Evolutionary conservation across 2,329 filamentous ascomycete genomes (phyloP).

Genomic region (Aspergillus quadrilineatus): DNA sequence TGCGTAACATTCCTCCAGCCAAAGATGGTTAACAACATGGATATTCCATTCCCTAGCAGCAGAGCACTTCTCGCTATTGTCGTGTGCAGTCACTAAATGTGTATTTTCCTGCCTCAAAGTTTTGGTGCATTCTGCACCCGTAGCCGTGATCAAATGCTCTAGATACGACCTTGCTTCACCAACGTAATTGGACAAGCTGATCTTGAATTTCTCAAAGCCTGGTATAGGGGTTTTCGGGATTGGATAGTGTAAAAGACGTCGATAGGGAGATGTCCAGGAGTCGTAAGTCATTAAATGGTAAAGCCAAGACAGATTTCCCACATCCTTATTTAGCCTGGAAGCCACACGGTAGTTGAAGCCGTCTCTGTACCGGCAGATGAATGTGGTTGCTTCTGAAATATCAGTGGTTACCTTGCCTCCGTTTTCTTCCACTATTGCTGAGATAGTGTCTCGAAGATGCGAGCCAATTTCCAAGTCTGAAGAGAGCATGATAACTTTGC

Average conservation of each 20-base stretch:
- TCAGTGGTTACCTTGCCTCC: slow-evolving; percentile 67
- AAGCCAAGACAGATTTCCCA: slow-evolving; percentile 91
- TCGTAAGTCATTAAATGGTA: slow-evolving; percentile 89
- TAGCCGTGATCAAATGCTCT: slow-evolving; percentile 82
- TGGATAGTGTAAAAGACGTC: slow-evolving; percentile 85
- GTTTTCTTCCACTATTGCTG: slow-evolving; percentile 67
- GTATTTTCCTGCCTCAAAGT: slow-evolving; percentile 95
- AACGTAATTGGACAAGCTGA: slow-evolving; percentile 94
- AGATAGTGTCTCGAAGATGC: slow-evolving; percentile 66
- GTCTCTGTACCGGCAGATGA: slow-evolving; percentile 83
- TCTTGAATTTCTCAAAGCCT: slow-evolving; percentile 72
- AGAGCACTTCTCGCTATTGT: slow-evolving; percentile 86
- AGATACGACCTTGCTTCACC: slow-evolving; percentile 91
- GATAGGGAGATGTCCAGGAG: slow-evolving; percentile 80
- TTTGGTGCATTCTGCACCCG: slow-evolving; percentile 87
- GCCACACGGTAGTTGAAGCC: slow-evolving; percentile 75
- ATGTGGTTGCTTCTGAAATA: slow-evolving; percentile 73
- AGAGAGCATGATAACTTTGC: slow-evolving; percentile 75
- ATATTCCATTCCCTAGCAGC: slow-evolving; percentile 92
- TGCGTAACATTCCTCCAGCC: slow-evolving; percentile 96
- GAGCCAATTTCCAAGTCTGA: slow-evolving; percentile 69
- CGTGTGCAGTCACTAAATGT: slow-evolving; percentile 88
- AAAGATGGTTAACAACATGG: slow-evolving; percentile 87
- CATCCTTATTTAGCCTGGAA: slow-evolving; percentile 72
- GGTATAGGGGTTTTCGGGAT: slow-evolving; percentile 72